Percentiles rank a stretch among this genome's conserved stretches.
Evolutionary conservation across 2,329 filamentous ascomycete genomes (phyloP).

Genomic region (Nemania bipapillata): DNA sequence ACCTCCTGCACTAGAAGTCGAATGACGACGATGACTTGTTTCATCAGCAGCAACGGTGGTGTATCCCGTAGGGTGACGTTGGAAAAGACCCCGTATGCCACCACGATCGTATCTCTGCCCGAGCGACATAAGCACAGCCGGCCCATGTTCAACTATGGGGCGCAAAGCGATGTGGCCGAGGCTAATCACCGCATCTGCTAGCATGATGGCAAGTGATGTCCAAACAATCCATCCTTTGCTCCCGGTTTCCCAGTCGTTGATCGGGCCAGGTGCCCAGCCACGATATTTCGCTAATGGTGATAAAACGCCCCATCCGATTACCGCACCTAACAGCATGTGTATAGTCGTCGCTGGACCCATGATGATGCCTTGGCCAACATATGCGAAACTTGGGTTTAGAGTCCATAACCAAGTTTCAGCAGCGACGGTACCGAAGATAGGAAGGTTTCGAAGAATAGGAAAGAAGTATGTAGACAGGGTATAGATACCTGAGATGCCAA

Average conservation of each 20-base stretch:
- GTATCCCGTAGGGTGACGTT: constrained; percentile 43
- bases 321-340: constrained; percentile 91
- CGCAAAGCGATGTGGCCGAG: constrained; percentile 79
- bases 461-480: constrained; percentile 91
- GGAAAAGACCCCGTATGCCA: constrained; percentile 43
- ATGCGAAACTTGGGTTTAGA: constrained; percentile 94
- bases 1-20: constrained; percentile 26
- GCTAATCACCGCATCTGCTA: constrained; percentile 90
- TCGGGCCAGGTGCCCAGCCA: constrained; percentile 89
- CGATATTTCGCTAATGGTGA: constrained; percentile 86
- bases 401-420: constrained; percentile 92
- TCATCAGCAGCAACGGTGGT: constrained; percentile 43
- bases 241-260: constrained; percentile 88
- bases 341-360: constrained; percentile 96
- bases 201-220: constrained; percentile 95
- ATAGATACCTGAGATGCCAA: constrained; percentile 69
- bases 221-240: constrained; percentile 99
- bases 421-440: constrained; percentile 80
- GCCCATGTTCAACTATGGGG: constrained; percentile 65
- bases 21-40: constrained; percentile 29
- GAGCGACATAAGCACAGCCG: constrained; percentile 39
- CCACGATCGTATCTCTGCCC: constrained; percentile 41
- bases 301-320: constrained; percentile 89
- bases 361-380: constrained; percentile 96
- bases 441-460: constrained; percentile 84